Conservation (phyloP, 2,329 filamentous ascomycete species). For the Leptographium procerum region DNA sequence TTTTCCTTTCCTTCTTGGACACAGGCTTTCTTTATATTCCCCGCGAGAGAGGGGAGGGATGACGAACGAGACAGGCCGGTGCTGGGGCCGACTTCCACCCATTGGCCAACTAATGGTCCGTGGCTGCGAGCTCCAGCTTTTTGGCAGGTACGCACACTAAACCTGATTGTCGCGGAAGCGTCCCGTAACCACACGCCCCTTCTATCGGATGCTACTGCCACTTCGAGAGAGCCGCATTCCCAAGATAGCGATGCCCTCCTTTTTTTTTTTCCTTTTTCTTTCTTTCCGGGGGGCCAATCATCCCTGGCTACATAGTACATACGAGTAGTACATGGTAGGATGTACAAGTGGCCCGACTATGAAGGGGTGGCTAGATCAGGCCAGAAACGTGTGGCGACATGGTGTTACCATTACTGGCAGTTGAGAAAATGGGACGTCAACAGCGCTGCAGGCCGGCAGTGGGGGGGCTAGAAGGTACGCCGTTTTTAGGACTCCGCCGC, state of each 20-base stretch:
- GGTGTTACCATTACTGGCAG: not conserved
- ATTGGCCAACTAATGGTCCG: not conserved
- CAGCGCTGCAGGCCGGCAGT: not conserved
- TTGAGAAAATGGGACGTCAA: not conserved
- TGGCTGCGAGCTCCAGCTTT: not conserved
- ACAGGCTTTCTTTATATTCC: not conserved
- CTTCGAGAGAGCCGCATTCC: not conserved
- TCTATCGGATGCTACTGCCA: not conserved
- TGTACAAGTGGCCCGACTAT: not conserved
- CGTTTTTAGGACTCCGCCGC: not conserved
- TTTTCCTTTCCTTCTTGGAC: not conserved
- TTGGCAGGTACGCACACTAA: not conserved
- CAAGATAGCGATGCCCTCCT: not conserved
- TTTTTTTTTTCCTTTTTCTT: not conserved
- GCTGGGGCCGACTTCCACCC: not conserved
- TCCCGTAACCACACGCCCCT: not conserved
- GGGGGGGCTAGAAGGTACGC: not conserved
- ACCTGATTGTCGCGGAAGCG: not conserved
- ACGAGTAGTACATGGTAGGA: too few species aligned
- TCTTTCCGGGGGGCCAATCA: not conserved
- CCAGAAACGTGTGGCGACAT: constrained; percentile 1
- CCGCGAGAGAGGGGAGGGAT: not conserved
- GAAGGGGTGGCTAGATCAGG: not conserved
- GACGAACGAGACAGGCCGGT: not conserved
- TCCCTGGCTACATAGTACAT: too few species aligned